Evolutionary conservation across 371 early-diverging fungal genomes (phyloP), one percentile per base, ranked within the genome.

Genomic region (Smittium mucronatum): DNA sequence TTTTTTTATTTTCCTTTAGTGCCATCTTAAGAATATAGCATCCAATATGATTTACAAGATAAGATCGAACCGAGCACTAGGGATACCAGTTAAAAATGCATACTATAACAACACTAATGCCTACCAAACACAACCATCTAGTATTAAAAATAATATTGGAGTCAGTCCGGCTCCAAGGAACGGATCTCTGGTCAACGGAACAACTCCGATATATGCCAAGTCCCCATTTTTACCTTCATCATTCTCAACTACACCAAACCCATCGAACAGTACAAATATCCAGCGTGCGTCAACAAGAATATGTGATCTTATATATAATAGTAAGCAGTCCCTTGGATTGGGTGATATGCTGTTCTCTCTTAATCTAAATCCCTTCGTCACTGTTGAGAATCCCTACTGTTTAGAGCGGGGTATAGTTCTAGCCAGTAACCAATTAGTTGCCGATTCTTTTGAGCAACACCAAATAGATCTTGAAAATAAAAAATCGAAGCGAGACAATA

Each of bases 21-120:
- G 84, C 70, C 88, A 89, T 65, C 80, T 89, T 70, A 88, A 88
- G 70, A 86, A 84, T 69, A 82, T 88, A 0, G 81, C 89, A 59
- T 86, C 87, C 34, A 87, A 87, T 57, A 84, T 85, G 36, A 84
- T 89, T 36, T 83, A 81, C 75, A 88, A 89, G 69, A 75, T 85
- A 70, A 80, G 90, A 60, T 80, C 85, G 2, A 88, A 89, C 73
- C 81, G 88, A 58, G 78, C 87, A 0, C 80, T 87, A 65, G 89
- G 88, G 1, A 81, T 86, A 26, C 75, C 73, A 15, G 80, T 74
- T 70, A 73, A 63, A 70, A 61, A 70, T 31, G 47, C 47, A 47
- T 11, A 66, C 28, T 26, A 29, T 31, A 29, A 67, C 31, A 34
- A 11, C n/a, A n/a, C n/a, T n/a, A n/a, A n/a, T n/a, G n/a, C n/a